A percentile compares a stretch with the other conserved stretches of the same genome.
These are phyloP conservation scores for Porcisia hertigi DNA, from an alignment of 208 protist species.

Conservation along the genomic window DNA sequence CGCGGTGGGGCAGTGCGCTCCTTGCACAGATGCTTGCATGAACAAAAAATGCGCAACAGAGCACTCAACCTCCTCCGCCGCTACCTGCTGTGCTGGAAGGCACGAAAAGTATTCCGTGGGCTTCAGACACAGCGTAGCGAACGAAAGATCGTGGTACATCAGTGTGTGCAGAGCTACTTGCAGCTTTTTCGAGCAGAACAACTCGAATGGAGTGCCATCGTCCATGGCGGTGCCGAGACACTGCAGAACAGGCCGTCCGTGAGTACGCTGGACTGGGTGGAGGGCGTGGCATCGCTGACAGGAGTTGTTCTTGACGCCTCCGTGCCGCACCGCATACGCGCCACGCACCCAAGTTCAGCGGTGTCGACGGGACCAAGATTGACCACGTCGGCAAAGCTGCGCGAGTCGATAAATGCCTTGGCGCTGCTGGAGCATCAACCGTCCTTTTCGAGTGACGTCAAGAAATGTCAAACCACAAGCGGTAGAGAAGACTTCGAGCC, in stretches of 20 bases:
- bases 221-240: constrained; percentile 22
- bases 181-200: constrained; percentile 61
- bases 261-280: constrained; percentile 37
- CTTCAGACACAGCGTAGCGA: constrained; percentile 67
- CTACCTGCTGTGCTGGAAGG: constrained; percentile 46
- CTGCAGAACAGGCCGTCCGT: constrained; percentile 30
- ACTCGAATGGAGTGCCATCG: constrained; percentile 40
- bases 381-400: not conserved
- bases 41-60: constrained; percentile 48
- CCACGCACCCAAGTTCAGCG: not conserved
- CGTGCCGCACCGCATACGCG: not conserved
- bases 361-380: not conserved
- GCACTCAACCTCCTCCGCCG: constrained; percentile 43
- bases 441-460: not conserved
- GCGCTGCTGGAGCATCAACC: constrained; percentile 17
- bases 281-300: constrained; percentile 30
- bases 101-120: constrained; percentile 35
- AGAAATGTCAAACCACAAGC: not conserved
- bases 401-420: constrained; percentile 7
- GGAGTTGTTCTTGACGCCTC: constrained; percentile 22
- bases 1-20: constrained; percentile 52
- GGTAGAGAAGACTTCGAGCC: not conserved
- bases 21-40: constrained; percentile 60
- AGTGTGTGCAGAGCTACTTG: constrained; percentile 43
- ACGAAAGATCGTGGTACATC: constrained; percentile 42